Conservation (phyloP, 1,284 basidiomycete species). For the Agaricales sp. region DNA sequence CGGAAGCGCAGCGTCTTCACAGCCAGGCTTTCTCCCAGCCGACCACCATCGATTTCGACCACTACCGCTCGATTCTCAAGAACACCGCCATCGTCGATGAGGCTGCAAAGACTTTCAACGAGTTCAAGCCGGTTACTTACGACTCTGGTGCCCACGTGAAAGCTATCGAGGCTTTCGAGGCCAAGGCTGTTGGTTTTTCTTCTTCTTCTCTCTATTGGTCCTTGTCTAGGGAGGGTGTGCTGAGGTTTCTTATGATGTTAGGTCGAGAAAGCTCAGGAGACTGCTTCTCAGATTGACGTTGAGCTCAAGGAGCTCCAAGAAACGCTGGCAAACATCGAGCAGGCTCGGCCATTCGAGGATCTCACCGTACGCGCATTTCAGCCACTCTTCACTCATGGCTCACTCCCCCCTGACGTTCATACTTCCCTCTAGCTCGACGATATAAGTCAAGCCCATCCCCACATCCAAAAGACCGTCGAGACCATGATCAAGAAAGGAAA, state of each 20-base stretch:
- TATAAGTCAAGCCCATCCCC: slow-evolving; percentile 87
- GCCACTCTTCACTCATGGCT: slow-evolving; percentile 3
- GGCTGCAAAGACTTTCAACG: slow-evolving; percentile 82
- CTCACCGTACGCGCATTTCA: slow-evolving; percentile 59
- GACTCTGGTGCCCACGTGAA: slow-evolving; percentile 88
- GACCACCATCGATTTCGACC: slow-evolving; percentile 78
- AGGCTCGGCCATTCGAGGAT: slow-evolving; percentile 96
- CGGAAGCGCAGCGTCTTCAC: slow-evolving; percentile 77
- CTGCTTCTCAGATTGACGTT: slow-evolving; percentile 83
- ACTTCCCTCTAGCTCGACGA: slow-evolving; percentile 60
- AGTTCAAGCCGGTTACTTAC: slow-evolving; percentile 96
- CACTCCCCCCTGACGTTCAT: slow-evolving; percentile 3
- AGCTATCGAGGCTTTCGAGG: slow-evolving; percentile 95
- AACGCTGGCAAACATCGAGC: slow-evolving; percentile 95
- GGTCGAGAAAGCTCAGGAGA: slow-evolving; percentile 89
- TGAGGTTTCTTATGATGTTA: slow-evolving; percentile 22
- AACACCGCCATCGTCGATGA: slow-evolving; percentile 90
- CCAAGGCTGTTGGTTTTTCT: slow-evolving; percentile 77
- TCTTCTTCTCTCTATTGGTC: slow-evolving; percentile 4
- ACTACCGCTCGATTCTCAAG: slow-evolving; percentile 89
- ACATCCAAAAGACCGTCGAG: slow-evolving; percentile 88
- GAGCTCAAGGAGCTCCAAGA: slow-evolving; percentile 90
- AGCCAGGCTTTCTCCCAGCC: slow-evolving; percentile 63
- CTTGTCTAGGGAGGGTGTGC: slow-evolving; percentile 1
- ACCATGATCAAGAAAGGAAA: slow-evolving; percentile 99